These are phyloP conservation scores for Mercurialis annua DNA, from an alignment of 345 rosid species.

Conservation along the genomic window DNA sequence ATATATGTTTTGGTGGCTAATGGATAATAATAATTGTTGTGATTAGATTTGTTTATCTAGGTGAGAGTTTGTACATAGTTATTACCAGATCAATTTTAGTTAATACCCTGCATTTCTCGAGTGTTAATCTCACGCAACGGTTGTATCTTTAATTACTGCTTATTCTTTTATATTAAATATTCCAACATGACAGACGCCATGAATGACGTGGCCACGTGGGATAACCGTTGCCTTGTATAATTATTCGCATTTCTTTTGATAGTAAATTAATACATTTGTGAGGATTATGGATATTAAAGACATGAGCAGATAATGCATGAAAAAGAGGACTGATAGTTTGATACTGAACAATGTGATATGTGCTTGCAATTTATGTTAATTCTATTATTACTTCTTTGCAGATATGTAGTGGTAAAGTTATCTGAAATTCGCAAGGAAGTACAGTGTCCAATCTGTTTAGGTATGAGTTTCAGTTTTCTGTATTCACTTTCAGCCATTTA, in stretches of 20 bases:
- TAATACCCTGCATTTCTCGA: too few species aligned
- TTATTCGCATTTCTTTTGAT: too few species aligned
- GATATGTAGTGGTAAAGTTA: slow-evolving; percentile 44
- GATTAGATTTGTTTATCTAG: slow-evolving; percentile 7
- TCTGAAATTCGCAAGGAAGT: slow-evolving; percentile 68
- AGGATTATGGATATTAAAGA: too few species aligned
- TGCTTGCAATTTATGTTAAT: not conserved
- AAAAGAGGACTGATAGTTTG: not conserved
- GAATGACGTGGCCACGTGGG: too few species aligned
- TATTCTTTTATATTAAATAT: too few species aligned
- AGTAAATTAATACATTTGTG: too few species aligned
- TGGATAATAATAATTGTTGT: too few species aligned
- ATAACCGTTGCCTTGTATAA: too few species aligned
- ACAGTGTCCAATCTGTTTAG: slow-evolving; percentile 78
- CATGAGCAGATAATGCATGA: not conserved
- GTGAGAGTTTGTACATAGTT: not conserved
- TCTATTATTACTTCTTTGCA: slow-evolving; percentile 24
- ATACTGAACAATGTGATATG: slow-evolving; percentile 11
- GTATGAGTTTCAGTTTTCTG: slow-evolving; percentile 30
- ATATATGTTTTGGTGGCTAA: not conserved
- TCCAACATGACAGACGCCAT: too few species aligned
- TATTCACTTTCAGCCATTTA: slow-evolving; percentile 7
- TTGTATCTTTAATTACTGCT: too few species aligned
- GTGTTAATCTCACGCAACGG: too few species aligned
- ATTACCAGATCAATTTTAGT: too few species aligned